phyloP scores from a whole-genome alignment of 805 yeast genomes.

The Saturnispora ahearnii region DNA sequence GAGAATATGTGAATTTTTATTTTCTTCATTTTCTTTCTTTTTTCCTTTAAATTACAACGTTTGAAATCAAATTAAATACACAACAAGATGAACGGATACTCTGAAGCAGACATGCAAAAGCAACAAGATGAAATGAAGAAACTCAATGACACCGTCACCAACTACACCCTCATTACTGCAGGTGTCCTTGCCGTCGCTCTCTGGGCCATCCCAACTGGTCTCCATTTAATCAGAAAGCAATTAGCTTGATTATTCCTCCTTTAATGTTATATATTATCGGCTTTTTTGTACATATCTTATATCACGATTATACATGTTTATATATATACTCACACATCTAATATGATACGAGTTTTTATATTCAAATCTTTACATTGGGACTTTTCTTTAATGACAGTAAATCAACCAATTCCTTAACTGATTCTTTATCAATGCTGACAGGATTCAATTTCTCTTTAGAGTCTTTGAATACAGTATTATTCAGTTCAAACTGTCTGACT shows the following conservation, averaged over 20 bases:
- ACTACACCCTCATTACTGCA: conserved; percentile 50
- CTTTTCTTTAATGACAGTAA: neutral
- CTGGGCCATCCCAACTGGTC: conserved; percentile 48
- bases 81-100: conserved; percentile 22
- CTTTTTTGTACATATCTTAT: neutral
- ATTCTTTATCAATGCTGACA: too few species aligned
- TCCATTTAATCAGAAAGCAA: conserved; percentile 41
- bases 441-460: too few species aligned
- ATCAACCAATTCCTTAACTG: neutral
- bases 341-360: too few species aligned
- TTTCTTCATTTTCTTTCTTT: neutral
- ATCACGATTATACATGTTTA: neutral
- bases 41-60: neutral
- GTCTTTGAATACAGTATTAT: neutral
- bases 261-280: neutral
- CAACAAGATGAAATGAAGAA: conserved; percentile 53
- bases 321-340: neutral
- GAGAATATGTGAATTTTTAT: too few species aligned
- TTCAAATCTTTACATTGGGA: neutral
- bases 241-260: neutral
- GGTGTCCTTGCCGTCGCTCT: conserved; percentile 56
- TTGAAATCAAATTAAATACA: conserved; percentile 1
- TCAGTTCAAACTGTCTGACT: neutral
- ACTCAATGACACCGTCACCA: conserved; percentile 53
- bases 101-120: conserved; percentile 36